Evolutionary conservation across 306 rosid species (phyloP).

Genomic region (Leucaena leucocephala): DNA sequence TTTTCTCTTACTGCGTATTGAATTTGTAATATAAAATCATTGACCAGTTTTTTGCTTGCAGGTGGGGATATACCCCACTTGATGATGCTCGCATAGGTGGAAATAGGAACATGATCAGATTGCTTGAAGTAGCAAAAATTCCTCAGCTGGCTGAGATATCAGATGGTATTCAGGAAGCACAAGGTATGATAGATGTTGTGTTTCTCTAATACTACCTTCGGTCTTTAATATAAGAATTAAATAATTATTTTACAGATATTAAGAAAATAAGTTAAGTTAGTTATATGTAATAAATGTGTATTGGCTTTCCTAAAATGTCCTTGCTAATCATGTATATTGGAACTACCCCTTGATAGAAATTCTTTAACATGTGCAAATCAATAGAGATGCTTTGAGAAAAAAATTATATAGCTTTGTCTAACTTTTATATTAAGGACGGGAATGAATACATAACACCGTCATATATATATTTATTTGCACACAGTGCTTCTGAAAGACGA

Average conservation of each 20-base stretch:
- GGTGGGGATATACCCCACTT: conserved; percentile 62
- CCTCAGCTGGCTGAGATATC: conserved; percentile 43
- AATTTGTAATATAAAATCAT: background rate
- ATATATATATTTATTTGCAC: background rate
- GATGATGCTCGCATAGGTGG: conserved; percentile 54
- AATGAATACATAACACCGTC: background rate
- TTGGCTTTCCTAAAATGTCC: too few species aligned
- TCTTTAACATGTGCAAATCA: too few species aligned
- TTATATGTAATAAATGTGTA: too few species aligned
- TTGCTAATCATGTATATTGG: too few species aligned
- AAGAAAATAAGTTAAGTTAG: too few species aligned
- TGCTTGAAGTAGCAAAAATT: conserved; percentile 49
- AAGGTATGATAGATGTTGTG: conserved; percentile 16
- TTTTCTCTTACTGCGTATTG: background rate
- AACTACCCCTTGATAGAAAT: too few species aligned
- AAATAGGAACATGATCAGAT: conserved; percentile 45
- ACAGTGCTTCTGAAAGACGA: background rate
- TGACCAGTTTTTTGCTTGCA: conserved; percentile 32
- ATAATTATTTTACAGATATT: too few species aligned
- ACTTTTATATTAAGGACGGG: too few species aligned
- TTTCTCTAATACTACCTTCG: background rate
- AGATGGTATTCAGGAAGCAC: conserved; percentile 20
- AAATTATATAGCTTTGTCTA: too few species aligned
- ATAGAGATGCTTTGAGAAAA: too few species aligned
- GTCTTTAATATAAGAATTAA: too few species aligned